These are phyloP conservation scores for Sphaceloma murrayae DNA, from an alignment of 2,329 filamentous ascomycete species.

Conservation along the genomic window DNA sequence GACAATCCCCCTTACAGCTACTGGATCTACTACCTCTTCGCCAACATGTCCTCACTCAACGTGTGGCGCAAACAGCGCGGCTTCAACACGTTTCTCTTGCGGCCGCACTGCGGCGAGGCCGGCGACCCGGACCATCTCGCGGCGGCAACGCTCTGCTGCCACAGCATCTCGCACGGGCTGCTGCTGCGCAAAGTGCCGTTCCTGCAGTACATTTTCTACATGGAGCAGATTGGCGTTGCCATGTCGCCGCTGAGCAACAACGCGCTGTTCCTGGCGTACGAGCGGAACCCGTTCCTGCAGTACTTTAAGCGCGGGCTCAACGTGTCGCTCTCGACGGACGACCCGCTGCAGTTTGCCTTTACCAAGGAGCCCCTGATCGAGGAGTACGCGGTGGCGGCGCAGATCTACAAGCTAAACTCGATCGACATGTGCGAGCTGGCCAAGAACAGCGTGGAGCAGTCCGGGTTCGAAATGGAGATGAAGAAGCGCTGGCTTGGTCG, in stretches of 20 bases:
- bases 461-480: conserved; percentile 78
- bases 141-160: conserved; percentile 80
- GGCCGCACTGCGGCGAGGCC: conserved; percentile 92
- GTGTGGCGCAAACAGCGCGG: conserved; percentile 81
- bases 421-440: conserved; percentile 98
- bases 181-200: conserved; percentile 87
- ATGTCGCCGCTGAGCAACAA: conserved; percentile 99
- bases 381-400: conserved; percentile 93
- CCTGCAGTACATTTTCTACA: conserved; percentile 93
- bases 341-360: conserved; percentile 94
- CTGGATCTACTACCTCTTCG: conserved; percentile 96
- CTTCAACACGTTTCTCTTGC: conserved; percentile 89
- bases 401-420: conserved; percentile 94
- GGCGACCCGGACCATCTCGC: conserved; percentile 95
- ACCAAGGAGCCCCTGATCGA: conserved; percentile 97
- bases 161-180: conserved; percentile 94
- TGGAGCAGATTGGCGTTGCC: conserved; percentile 95
- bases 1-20: conserved; percentile 98
- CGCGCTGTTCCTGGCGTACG: conserved; percentile 88
- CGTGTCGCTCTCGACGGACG: conserved; percentile 91
- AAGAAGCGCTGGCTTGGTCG: conserved; percentile 87
- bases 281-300: conserved; percentile 88
- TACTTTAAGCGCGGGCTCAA: conserved; percentile 95
- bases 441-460: conserved; percentile 90
- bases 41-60: conserved; percentile 89